A percentile compares a stretch with the other conserved stretches of the same genome.
These are phyloP conservation scores for Thermomyces lanuginosus DNA, from an alignment of 2,329 filamentous ascomycete species.

Conservation along the genomic window DNA sequence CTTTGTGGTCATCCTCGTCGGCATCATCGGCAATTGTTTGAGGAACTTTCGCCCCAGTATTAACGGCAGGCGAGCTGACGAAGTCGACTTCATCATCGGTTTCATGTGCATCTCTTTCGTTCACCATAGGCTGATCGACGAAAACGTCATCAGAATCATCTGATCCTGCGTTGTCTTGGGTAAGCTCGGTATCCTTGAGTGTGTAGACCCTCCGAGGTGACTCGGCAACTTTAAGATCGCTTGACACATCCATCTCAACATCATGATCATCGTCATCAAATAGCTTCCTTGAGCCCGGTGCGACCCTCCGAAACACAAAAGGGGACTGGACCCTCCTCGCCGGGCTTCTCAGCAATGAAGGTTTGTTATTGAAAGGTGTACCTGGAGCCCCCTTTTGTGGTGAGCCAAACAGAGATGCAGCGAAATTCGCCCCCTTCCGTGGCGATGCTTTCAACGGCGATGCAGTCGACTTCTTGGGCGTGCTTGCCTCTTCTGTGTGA, in stretches of 20 bases:
- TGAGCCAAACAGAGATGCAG: constrained; percentile 17
- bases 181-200: constrained; percentile 4
- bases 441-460: constrained; percentile 30
- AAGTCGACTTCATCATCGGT: not conserved
- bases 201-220: constrained; percentile 7
- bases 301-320: constrained; percentile 14
- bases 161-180: not conserved
- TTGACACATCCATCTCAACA: constrained; percentile 5
- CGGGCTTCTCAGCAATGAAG: constrained; percentile 28
- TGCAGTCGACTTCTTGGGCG: constrained; percentile 14
- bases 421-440: constrained; percentile 22
- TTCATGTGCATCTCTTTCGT: not conserved
- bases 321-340: constrained; percentile 28
- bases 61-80: too few species aligned
- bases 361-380: constrained; percentile 19
- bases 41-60: not conserved
- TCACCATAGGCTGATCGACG: constrained; percentile 1
- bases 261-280: constrained; percentile 1
- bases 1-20: not conserved
- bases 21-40: not conserved
- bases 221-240: not conserved
- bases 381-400: constrained; percentile 15
- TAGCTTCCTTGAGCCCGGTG: constrained; percentile 6
- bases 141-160: constrained; percentile 6
- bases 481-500: not conserved